Conservation (phyloP, 2,329 filamentous ascomycete genomes). For the Diaporthe sp. region DNA sequence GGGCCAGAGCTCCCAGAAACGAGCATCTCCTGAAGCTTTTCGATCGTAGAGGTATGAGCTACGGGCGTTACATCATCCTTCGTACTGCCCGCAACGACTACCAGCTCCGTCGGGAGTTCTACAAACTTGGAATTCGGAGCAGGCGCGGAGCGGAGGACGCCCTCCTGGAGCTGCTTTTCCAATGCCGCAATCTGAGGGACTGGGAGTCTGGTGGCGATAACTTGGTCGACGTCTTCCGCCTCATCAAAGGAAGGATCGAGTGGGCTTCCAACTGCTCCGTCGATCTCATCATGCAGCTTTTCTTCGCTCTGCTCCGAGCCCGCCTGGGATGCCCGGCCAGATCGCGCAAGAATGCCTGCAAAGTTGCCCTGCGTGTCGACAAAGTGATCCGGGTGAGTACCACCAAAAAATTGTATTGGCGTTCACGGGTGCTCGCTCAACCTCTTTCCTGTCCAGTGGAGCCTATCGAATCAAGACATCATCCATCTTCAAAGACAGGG, state of each 20-base stretch:
- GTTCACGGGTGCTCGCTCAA: not conserved
- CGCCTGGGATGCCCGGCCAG: not conserved
- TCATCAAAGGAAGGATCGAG: not conserved
- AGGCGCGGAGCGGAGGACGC: not conserved
- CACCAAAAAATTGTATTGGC: not conserved
- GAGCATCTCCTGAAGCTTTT: not conserved
- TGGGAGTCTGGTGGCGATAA: slow-evolving; percentile 3
- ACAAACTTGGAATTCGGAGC: not conserved
- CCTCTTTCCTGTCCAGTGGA: not conserved
- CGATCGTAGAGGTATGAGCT: not conserved
- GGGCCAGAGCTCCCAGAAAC: too few species aligned
- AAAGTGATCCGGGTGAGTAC: not conserved
- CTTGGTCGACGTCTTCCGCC: not conserved
- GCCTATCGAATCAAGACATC: not conserved
- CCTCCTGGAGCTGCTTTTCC: not conserved
- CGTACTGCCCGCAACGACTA: not conserved
- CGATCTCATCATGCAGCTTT: slow-evolving; percentile 12
- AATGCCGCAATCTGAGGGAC: slow-evolving; percentile 1
- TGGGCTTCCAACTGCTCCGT: not conserved
- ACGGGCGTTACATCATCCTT: not conserved
- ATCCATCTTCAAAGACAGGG: not conserved
- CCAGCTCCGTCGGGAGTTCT: not conserved
- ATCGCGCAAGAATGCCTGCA: not conserved
- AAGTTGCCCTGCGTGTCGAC: not conserved
- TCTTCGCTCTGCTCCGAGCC: not conserved